These are phyloP conservation scores for Alternaria consortialis DNA, from an alignment of 2,329 filamentous ascomycete species.

Conservation along the genomic window DNA sequence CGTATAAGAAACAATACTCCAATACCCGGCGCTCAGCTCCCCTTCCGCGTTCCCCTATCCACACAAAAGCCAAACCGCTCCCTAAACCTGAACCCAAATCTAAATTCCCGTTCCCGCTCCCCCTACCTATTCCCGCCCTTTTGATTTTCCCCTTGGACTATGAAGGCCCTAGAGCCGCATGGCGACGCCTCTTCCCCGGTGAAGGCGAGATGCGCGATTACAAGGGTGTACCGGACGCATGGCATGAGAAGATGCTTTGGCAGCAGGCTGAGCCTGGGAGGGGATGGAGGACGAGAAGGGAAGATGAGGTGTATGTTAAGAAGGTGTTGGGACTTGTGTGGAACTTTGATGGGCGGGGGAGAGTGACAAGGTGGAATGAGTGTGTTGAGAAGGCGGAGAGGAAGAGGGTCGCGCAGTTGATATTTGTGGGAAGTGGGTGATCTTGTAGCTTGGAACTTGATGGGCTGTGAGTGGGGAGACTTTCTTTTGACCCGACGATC, in stretches of 20 bases:
- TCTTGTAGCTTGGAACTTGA: neutral
- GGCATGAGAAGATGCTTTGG: constrained; percentile 10
- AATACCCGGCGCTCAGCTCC: no score
- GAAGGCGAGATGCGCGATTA: neutral
- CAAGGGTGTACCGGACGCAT: neutral
- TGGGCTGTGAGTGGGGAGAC: no score
- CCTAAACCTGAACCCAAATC: no score
- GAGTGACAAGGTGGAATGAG: neutral
- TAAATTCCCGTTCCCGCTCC: neutral
- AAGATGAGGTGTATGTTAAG: neutral
- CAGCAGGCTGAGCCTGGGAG: neutral
- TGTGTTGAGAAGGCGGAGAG: neutral
- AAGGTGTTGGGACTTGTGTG: neutral
- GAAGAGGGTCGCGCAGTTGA: neutral
- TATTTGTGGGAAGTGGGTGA: neutral
- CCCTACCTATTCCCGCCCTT: neutral
- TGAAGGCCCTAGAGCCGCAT: neutral
- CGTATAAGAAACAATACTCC: no score
- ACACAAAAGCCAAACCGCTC: no score
- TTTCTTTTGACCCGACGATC: no score
- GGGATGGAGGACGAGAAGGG: neutral
- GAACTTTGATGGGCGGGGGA: no score
- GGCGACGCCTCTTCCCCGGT: neutral
- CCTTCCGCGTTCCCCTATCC: no score
- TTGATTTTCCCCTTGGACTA: neutral